A percentile compares a stretch with the other conserved stretches of the same genome.
These are phyloP conservation scores for Epichloe coenophiala DNA, from an alignment of 2,329 filamentous ascomycete genomes.

Conservation along the genomic window DNA sequence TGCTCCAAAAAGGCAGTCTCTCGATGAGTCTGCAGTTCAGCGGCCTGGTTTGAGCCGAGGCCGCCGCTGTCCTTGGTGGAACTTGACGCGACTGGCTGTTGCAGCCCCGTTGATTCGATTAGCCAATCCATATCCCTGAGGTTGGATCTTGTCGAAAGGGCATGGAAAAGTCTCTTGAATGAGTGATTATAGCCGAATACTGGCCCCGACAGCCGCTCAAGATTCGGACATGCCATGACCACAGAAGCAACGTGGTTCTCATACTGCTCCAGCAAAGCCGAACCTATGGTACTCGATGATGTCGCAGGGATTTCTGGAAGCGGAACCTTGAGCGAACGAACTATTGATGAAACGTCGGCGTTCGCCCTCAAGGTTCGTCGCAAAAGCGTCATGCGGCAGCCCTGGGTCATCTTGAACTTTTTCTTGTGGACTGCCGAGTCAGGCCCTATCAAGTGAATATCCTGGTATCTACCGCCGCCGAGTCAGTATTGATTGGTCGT, in stretches of 20 bases:
- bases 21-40: conserved; percentile 17
- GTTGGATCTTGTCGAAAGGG: conserved; percentile 41
- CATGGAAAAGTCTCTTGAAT: conserved; percentile 43
- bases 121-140: conserved; percentile 48
- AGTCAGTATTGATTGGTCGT: neutral
- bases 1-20: conserved; percentile 33
- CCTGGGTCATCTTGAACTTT: conserved; percentile 38
- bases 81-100: conserved; percentile 16
- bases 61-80: conserved; percentile 12
- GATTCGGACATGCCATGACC: conserved; percentile 51
- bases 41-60: conserved; percentile 18
- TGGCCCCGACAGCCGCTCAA: conserved; percentile 44
- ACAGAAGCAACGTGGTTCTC: conserved; percentile 45
- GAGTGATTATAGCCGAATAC: conserved; percentile 40
- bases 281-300: conserved; percentile 11
- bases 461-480: conserved; percentile 31
- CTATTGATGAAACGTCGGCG: conserved; percentile 37
- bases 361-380: conserved; percentile 43
- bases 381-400: conserved; percentile 40
- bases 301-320: conserved; percentile 28
- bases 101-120: conserved; percentile 25
- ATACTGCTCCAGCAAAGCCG: conserved; percentile 34
- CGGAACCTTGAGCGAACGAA: conserved; percentile 42
- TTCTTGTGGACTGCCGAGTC: conserved; percentile 44
- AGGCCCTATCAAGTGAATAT: conserved; percentile 44